phyloP scores from a whole-genome alignment of 2,329 filamentous ascomycete genomes.

The Xylariaceae sp. region DNA sequence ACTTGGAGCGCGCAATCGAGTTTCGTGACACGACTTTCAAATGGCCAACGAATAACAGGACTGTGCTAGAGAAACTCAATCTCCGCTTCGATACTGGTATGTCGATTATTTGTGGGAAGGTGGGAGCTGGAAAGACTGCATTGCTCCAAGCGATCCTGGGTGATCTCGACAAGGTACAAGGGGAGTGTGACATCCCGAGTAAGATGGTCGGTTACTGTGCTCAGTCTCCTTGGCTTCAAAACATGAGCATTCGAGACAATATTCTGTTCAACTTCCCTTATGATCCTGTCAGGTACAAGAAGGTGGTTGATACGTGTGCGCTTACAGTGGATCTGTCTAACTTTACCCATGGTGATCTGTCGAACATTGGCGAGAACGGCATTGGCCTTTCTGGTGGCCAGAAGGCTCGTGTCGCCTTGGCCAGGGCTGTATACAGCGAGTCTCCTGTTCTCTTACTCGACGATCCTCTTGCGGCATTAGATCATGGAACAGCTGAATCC shows the following conservation, averaged over 20 bases:
- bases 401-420: conserved; percentile 59
- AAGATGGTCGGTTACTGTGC: conserved; percentile 54
- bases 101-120: conserved; percentile 54
- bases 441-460: conserved; percentile 57
- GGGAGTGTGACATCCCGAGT: conserved; percentile 42
- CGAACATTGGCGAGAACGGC: conserved; percentile 58
- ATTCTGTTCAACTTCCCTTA: conserved; percentile 58
- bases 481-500: conserved; percentile 57
- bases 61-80: conserved; percentile 46
- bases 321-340: conserved; percentile 51
- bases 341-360: conserved; percentile 55
- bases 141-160: conserved; percentile 56
- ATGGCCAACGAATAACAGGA: conserved; percentile 66
- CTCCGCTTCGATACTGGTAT: conserved; percentile 47
- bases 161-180: conserved; percentile 63
- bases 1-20: conserved; percentile 41
- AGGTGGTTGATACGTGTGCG: conserved; percentile 59
- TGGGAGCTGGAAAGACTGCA: conserved; percentile 60
- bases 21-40: conserved; percentile 68
- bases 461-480: conserved; percentile 60
- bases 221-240: conserved; percentile 63
- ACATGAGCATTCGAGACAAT: conserved; percentile 62
- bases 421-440: conserved; percentile 57
- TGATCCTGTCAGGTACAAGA: conserved; percentile 52
- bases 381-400: conserved; percentile 62